Base-by-base conservation (phyloP, 163 green algal genomes). In the Volvox carteri region DNA sequence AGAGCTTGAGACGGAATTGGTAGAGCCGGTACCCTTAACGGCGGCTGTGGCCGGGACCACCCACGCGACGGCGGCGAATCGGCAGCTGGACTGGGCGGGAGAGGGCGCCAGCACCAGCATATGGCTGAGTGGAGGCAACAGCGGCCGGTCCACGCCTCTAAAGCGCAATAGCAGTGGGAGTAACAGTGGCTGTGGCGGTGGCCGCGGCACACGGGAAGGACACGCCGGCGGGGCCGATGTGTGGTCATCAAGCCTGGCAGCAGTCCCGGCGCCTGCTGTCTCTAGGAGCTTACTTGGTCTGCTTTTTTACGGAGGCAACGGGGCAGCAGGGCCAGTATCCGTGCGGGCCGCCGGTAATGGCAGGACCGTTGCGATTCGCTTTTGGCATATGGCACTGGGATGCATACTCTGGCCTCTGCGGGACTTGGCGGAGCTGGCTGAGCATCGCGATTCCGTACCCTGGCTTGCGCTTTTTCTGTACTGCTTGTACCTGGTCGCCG, bases 81-180 rank as follows among this genome's bases (percentile, higher is more conserved):
- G 67, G 67, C 35, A 78, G 18, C 9, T 78, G 39, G 70, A 54
- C 73, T 65, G 23, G 6, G n/a, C 46, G 30, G 73, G 46, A 6
- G 73, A 65, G 12, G 42, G 44, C 25, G 44, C 25, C 4, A 81
- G 73, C 44, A 65, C 73, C 7, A 81, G 73, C 73, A n/a, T 81
- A 33, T n/a, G 73, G 12, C 25, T n/a, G 21, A 33, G 73, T 28
- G 73, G 70, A 41, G 35, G 67, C 67, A 52, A 25, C 35, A n/a
- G 7, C 37, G 60, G 18, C n/a, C 35, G 7, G 60, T 76, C 33
- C 4, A 4, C 67, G 46, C 18, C n/a, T 7, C 46, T 62, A 6
- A 81, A 81, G 73, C 73, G 73, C 44, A 81, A 28, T 33, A 65
- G 44, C 73, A 81, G 73, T 33, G 25, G 42, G 23, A 65, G 44